These are phyloP conservation scores for Brassica juncea DNA, from an alignment of 345 rosid genomes.

Conservation along the genomic window DNA sequence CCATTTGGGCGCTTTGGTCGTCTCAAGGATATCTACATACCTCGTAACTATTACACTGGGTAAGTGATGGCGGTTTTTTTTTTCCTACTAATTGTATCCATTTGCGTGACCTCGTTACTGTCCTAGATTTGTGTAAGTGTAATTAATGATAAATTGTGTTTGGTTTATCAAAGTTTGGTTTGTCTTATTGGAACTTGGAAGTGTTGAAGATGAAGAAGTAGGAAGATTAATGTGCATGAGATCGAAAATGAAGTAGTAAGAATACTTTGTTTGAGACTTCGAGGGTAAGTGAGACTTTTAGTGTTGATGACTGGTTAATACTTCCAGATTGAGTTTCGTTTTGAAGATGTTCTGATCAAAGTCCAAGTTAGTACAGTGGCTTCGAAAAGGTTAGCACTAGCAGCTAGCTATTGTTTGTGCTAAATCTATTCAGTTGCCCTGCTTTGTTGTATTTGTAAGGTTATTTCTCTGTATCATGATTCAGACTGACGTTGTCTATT, in stretches of 20 bases:
- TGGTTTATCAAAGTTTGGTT: constrained; percentile 62
- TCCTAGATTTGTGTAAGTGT: constrained; percentile 11
- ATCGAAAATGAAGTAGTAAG: constrained; percentile 55
- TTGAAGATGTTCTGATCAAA: constrained; percentile 63
- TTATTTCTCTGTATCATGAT: too few relatives aligned
- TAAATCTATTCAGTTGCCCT: constrained; percentile 25
- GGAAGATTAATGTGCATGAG: constrained; percentile 42
- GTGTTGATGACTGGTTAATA: constrained; percentile 50
- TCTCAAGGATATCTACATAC: constrained; percentile 84
- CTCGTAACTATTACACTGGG: constrained; percentile 90
- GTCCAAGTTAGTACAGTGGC: constrained; percentile 49
- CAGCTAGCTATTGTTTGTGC: constrained; percentile 41
- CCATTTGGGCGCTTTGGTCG: constrained; percentile 84
- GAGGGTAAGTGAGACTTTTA: constrained; percentile 43
- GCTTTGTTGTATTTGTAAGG: neutral
- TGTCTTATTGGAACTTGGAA: constrained; percentile 57
- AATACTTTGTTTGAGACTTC: constrained; percentile 42
- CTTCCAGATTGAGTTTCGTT: constrained; percentile 49
- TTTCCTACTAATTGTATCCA: neutral
- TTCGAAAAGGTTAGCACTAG: constrained; percentile 61
- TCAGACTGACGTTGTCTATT: too few relatives aligned
- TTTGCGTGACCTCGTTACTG: constrained; percentile 10
- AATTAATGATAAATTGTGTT: constrained; percentile 28
- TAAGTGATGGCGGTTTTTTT: constrained; percentile 34
- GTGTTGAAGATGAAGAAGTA: constrained; percentile 62